Conservation (phyloP, 2,329 filamentous ascomycete genomes). For the Davidsoniella eucalypti region DNA sequence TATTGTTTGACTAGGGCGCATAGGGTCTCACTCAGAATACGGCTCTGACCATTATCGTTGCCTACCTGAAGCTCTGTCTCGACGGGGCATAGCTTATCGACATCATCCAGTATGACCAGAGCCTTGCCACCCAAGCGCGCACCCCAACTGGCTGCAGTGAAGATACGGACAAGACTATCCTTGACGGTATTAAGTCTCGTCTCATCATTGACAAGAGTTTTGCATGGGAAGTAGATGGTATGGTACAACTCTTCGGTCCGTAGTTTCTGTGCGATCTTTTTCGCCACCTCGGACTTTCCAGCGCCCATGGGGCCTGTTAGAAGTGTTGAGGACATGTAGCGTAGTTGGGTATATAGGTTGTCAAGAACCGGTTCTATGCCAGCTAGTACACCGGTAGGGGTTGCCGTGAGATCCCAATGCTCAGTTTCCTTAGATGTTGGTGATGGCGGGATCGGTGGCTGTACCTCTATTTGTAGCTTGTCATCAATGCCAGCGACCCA, state of each 20-base stretch:
- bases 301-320: slow-evolving; percentile 78
- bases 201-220: slow-evolving; percentile 79
- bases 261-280: slow-evolving; percentile 57
- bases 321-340: slow-evolving; percentile 75
- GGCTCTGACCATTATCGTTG: slow-evolving; percentile 81
- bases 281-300: slow-evolving; percentile 72
- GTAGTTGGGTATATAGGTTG: slow-evolving; percentile 58
- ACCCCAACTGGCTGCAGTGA: slow-evolving; percentile 83
- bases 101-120: slow-evolving; percentile 76
- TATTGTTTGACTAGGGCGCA: slow-evolving; percentile 71
- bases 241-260: slow-evolving; percentile 61
- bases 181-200: slow-evolving; percentile 80
- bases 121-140: slow-evolving; percentile 70
- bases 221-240: slow-evolving; percentile 71
- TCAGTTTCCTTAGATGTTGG: slow-evolving; percentile 32
- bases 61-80: slow-evolving; percentile 91
- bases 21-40: slow-evolving; percentile 80
- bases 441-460: slow-evolving; percentile 53
- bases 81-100: slow-evolving; percentile 81
- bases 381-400: slow-evolving; percentile 48
- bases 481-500: slow-evolving; percentile 72
- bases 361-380: slow-evolving; percentile 67
- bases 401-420: slow-evolving; percentile 37
- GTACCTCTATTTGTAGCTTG: slow-evolving; percentile 58
- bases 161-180: slow-evolving; percentile 67